phyloP scores from a whole-genome alignment of 805 yeast genomes.

The Phaffomyces opuntiae region DNA sequence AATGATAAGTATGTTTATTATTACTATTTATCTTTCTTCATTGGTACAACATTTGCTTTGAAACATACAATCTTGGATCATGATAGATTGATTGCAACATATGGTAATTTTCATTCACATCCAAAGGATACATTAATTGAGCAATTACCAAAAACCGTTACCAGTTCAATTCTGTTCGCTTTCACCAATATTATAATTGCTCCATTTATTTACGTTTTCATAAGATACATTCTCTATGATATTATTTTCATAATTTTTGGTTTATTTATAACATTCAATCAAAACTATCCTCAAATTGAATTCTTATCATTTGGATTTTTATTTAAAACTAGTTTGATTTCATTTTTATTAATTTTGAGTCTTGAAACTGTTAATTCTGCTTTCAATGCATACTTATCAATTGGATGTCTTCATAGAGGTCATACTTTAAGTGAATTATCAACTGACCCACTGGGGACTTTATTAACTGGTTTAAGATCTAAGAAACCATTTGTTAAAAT shows the following conservation, averaged over 20 bases:
- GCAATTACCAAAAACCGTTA: slow-evolving; percentile 26
- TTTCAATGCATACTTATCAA: slow-evolving; percentile 57
- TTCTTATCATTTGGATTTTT: slow-evolving; percentile 26
- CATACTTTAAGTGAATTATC: slow-evolving; percentile 53
- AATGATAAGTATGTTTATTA: slow-evolving; percentile 41
- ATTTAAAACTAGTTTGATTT: slow-evolving; percentile 25
- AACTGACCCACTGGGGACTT: slow-evolving; percentile 54
- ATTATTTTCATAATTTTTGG: slow-evolving; percentile 26
- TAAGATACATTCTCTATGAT: slow-evolving; percentile 37
- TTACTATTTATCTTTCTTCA: slow-evolving; percentile 37
- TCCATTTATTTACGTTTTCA: slow-evolving; percentile 30
- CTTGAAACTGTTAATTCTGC: slow-evolving; percentile 55
- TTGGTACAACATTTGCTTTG: slow-evolving; percentile 39
- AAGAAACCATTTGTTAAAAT: slow-evolving; percentile 41
- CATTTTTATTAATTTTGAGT: slow-evolving; percentile 29
- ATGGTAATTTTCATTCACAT: slow-evolving; percentile 31
- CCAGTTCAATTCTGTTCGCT: slow-evolving; percentile 32
- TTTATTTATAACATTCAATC: slow-evolving; percentile 31
- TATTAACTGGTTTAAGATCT: slow-evolving; percentile 57
- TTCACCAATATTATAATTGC: slow-evolving; percentile 15
- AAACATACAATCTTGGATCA: slow-evolving; percentile 49
- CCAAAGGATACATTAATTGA: slow-evolving; percentile 28
- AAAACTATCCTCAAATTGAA: slow-evolving; percentile 32
- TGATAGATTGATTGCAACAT: slow-evolving; percentile 42
- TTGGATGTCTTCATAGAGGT: slow-evolving; percentile 66